Percentiles rank a stretch among this genome's conserved stretches.
Conservation (phyloP, 2,329 filamentous ascomycete species). For the Daldinia eschscholtzii region DNA sequence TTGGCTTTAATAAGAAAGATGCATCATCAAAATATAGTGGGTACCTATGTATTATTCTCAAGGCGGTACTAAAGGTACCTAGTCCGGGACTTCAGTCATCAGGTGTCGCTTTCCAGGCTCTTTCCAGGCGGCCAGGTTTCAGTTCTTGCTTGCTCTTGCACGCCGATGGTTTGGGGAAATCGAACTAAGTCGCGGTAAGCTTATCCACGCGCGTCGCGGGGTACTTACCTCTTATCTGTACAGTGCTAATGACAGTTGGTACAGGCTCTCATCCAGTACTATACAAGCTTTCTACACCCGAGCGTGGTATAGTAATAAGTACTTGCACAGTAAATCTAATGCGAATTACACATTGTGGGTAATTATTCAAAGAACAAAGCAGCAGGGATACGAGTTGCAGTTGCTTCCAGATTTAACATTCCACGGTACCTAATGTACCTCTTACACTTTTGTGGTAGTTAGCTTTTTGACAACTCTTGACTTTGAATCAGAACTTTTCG, state of each 20-base stretch:
- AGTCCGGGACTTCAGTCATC: not conserved
- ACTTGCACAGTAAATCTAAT: conserved; percentile 1
- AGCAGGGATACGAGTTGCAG: conserved; percentile 7
- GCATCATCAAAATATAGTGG: not conserved
- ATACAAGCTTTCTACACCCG: not conserved
- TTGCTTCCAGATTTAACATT: not conserved
- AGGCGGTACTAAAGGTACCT: not conserved
- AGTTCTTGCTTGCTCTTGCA: not conserved
- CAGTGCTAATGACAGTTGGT: conserved; percentile 15
- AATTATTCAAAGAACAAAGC: conserved; percentile 8
- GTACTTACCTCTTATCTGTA: conserved; percentile 32
- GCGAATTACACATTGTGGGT: not conserved
- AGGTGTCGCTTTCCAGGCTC: not conserved
- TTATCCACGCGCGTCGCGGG: conserved; percentile 48
- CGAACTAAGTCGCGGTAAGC: conserved; percentile 27
- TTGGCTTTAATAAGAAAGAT: not conserved
- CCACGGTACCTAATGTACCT: not conserved
- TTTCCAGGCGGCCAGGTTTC: not conserved
- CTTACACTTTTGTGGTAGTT: not conserved
- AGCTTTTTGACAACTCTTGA: not conserved
- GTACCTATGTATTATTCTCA: not conserved
- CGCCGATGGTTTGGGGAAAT: not conserved
- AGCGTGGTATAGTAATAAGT: not conserved
- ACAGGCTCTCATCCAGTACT: not conserved
- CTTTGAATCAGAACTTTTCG: not conserved